Percentiles rank a stretch among this genome's conserved stretches.
Evolutionary conservation across 177 flowering plant species (phyloP).

Genomic region (Vitis hybrid): DNA sequence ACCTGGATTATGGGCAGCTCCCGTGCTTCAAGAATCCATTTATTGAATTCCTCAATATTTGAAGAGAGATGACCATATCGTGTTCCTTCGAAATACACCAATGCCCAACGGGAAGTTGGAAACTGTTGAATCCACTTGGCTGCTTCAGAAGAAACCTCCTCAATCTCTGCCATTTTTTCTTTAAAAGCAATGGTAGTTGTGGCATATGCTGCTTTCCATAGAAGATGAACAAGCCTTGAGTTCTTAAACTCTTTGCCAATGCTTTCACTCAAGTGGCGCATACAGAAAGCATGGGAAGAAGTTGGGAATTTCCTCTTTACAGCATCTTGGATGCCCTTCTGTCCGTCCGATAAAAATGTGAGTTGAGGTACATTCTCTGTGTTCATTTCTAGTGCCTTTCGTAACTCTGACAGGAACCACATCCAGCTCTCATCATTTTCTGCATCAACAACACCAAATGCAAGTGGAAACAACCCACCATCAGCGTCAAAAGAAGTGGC

Average conservation of each 20-base stretch:
- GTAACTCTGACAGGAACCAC: constrained; percentile 75
- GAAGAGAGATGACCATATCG: constrained; percentile 71
- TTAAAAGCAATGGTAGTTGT: constrained; percentile 47
- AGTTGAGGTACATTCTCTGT: constrained; percentile 46
- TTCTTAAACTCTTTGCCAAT: constrained; percentile 69
- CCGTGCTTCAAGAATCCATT: constrained; percentile 68
- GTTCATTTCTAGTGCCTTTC: constrained; percentile 57
- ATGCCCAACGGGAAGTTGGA: constrained; percentile 69
- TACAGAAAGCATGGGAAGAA: constrained; percentile 58
- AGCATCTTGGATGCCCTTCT: constrained; percentile 58
- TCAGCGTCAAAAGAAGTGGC: constrained; percentile 79
- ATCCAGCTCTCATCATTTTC: constrained; percentile 83
- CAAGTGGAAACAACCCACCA: constrained; percentile 76
- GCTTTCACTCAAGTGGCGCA: constrained; percentile 66
- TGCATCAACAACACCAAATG: constrained; percentile 79
- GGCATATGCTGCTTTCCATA: constrained; percentile 76
- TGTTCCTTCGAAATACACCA: constrained; percentile 63
- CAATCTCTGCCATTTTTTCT: constrained; percentile 67
- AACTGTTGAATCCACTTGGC: constrained; percentile 64
- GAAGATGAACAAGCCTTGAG: constrained; percentile 59
- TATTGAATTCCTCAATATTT: constrained; percentile 59
- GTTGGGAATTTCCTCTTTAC: constrained; percentile 60
- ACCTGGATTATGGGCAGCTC: constrained; percentile 78
- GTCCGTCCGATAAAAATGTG: constrained; percentile 62
- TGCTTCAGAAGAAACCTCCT: constrained; percentile 69